Evolutionary conservation across 371 early-diverging fungal genomes (phyloP), one percentile per base, ranked within the genome.

Genomic region (Coemansia sp.): DNA sequence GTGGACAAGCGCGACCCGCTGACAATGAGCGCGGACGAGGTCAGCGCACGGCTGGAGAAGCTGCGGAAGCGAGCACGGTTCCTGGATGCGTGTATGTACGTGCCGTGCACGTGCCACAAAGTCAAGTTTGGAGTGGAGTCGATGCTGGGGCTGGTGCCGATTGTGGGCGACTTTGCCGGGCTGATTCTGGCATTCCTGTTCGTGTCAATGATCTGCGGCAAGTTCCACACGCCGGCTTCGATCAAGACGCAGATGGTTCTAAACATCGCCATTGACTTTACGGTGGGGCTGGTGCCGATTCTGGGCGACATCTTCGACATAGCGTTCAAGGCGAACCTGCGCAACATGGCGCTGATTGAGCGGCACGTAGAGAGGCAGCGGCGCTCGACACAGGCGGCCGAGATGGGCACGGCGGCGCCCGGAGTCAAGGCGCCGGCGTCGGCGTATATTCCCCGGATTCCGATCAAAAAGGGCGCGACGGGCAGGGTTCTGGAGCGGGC

Each of bases 301-400:
- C 51, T 79, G 26, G 79, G 79, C 45, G 79, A 79, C 63, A 38
- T 77, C 4, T 50, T 70, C 7, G 79, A 77, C 47, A 57, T 60
- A 11, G 8, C 65, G 38, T 77, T 72, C 68, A 77, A 78, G 36
- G 77, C 79, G 8, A 79, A 79, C 61, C 42, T 69, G 62, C 61
- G 74, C 12, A 79, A 79, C 59, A 57, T 69, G 35, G 43, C 2
- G 49, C 61, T 77, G 0, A 58, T 77, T 38, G 65, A 74, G 31
- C 49, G 65, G 20, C 62, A 69, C 41, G 75, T 78, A 30, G 43
- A 34, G 10, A 49, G 57, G 16, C 8, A 4, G 34, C 14, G 42
- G 39, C 48, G 47, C 59, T 59, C 36, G 26, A 31, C 5, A 11
- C 40, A 36, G 35, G 47, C 31, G 8, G n/a, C 55, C 9, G 66